phyloP scores from a whole-genome alignment of 2,329 filamentous ascomycete genomes.

The Hysterium pulicare region DNA sequence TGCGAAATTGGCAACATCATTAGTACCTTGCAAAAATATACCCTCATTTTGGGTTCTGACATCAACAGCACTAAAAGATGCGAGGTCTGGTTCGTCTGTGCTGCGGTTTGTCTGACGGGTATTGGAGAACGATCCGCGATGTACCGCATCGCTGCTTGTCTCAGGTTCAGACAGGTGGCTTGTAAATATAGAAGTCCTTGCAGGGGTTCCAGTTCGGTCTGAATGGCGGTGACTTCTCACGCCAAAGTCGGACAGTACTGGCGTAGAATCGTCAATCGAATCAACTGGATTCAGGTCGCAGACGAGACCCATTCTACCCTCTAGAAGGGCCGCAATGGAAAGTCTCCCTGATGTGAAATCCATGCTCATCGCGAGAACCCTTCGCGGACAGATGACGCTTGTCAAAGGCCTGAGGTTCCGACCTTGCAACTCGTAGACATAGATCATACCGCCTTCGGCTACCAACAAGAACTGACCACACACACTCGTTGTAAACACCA shows the following conservation, averaged over 20 bases:
- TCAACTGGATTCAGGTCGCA: conserved; percentile 44
- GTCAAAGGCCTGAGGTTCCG: conserved; percentile 46
- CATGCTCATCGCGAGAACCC: conserved; percentile 60
- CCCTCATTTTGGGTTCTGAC: conserved; percentile 22
- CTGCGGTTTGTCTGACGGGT: background rate
- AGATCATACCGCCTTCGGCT: conserved; percentile 52
- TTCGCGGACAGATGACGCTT: conserved; percentile 54
- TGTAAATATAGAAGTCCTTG: conserved; percentile 10
- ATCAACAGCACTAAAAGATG: conserved; percentile 23
- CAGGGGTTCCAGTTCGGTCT: conserved; percentile 7
- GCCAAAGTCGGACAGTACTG: conserved; percentile 7
- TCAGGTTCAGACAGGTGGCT: conserved; percentile 12
- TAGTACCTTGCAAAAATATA: conserved; percentile 18
- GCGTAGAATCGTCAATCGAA: conserved; percentile 3
- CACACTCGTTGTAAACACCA: conserved; percentile 53
- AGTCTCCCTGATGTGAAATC: conserved; percentile 56
- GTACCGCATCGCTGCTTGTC: conserved; percentile 5
- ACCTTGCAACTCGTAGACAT: conserved; percentile 51
- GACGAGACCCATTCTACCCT: conserved; percentile 59
- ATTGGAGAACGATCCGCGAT: too few species aligned
- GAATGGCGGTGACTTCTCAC: conserved; percentile 10
- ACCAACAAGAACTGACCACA: conserved; percentile 59
- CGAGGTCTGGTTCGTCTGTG: background rate
- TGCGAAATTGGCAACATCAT: conserved; percentile 17
- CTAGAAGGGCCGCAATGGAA: conserved; percentile 57